Conservation (phyloP, 257 asterid genomes). For the Lavandula angustifolia region DNA sequence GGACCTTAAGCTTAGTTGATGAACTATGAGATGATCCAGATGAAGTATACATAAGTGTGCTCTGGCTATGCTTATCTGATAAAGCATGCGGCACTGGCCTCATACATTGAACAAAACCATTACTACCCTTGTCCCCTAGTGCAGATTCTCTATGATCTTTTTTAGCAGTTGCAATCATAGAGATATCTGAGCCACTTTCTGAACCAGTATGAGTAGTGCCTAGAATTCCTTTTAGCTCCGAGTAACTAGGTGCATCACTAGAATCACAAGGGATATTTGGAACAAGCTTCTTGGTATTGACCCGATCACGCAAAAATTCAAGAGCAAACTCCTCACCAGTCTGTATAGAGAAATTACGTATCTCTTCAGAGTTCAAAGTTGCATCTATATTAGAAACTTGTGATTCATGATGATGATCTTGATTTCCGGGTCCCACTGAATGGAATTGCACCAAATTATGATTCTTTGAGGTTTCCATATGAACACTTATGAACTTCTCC, state of each 20-base stretch:
- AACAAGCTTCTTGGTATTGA: slow-evolving; percentile 53
- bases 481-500: slow-evolving; percentile 15
- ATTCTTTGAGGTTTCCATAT: slow-evolving; percentile 60
- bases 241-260: slow-evolving; percentile 49
- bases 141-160: slow-evolving; percentile 44
- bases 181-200: slow-evolving; percentile 61
- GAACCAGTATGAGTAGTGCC: slow-evolving; percentile 59
- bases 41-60: slow-evolving; percentile 42
- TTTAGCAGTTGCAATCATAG: slow-evolving; percentile 48
- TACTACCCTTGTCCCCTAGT: slow-evolving; percentile 44
- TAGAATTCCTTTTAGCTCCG: slow-evolving; percentile 61
- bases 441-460: slow-evolving; percentile 38
- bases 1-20: slow-evolving; percentile 59
- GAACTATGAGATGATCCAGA: slow-evolving; percentile 61
- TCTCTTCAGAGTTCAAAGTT: slow-evolving; percentile 42
- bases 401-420: slow-evolving; percentile 46
- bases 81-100: slow-evolving; percentile 43
- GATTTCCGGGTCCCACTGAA: slow-evolving; percentile 41
- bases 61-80: slow-evolving; percentile 44
- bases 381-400: slow-evolving; percentile 43
- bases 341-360: slow-evolving; percentile 75
- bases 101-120: slow-evolving; percentile 39
- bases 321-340: slow-evolving; percentile 97
- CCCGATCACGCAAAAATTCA: slow-evolving; percentile 85
- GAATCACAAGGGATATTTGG: slow-evolving; percentile 61